Conservation (phyloP, 495 filamentous ascomycete genomes). For the Talaromyces proteolyticus region DNA sequence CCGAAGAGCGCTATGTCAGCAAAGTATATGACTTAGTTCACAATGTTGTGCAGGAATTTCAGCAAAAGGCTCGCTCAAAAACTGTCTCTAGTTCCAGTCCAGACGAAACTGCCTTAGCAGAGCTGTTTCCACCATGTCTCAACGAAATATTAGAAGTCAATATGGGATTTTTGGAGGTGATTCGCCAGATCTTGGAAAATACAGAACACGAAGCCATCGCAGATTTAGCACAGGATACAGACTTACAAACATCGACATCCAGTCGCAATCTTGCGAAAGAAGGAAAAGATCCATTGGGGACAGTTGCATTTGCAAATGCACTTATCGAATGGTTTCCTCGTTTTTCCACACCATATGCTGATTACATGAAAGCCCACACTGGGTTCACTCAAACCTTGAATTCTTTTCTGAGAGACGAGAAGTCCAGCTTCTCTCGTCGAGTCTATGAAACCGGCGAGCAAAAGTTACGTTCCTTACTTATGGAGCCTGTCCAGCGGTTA, state of each 20-base stretch:
- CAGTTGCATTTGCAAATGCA: constrained; percentile 65
- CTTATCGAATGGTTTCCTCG: constrained; percentile 86
- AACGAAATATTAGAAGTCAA: constrained; percentile 75
- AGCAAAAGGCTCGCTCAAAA: constrained; percentile 55
- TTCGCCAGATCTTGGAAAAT: constrained; percentile 71
- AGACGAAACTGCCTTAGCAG: constrained; percentile 61
- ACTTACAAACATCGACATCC: constrained; percentile 29
- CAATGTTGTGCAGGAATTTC: constrained; percentile 67
- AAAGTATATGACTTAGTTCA: constrained; percentile 79
- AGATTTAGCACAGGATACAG: constrained; percentile 55
- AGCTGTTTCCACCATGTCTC: constrained; percentile 74
- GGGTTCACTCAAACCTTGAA: constrained; percentile 77
- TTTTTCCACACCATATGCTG: constrained; percentile 81
- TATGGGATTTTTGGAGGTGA: constrained; percentile 64
- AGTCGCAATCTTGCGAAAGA: constrained; percentile 33
- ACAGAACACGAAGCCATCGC: constrained; percentile 74
- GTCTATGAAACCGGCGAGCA: constrained; percentile 88
- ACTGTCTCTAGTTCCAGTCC: constrained; percentile 61
- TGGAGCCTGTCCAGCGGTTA: constrained; percentile 92
- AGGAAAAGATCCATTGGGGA: constrained; percentile 64
- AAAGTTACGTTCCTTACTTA: constrained; percentile 80
- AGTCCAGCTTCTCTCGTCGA: constrained; percentile 72
- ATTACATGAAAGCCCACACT: constrained; percentile 82
- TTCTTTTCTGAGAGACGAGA: constrained; percentile 60
- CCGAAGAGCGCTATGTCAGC: constrained; percentile 86